Evolutionary conservation across 176 grass and related monocot genomes (phyloP), one percentile per base, ranked within the genome.

Genomic region (Tillandsia leiboldiana): DNA sequence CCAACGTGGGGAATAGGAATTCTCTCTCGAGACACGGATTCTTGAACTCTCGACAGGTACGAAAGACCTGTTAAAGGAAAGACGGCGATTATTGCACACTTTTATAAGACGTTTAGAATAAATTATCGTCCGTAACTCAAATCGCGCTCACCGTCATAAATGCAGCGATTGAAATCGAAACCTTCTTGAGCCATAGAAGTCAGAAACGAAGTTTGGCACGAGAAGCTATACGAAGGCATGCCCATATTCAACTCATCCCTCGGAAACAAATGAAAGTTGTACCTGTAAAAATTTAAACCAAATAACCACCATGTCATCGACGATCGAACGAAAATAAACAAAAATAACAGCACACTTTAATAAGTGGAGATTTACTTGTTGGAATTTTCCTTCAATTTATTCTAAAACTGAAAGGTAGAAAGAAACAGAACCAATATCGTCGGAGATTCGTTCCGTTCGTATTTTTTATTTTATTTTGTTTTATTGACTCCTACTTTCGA

Each of bases 191-290:
- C 93, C 81, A 97, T 80, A 72, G 77, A 85, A 79, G 79, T 73
- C 48, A 97, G 83, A 84, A 84, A 85, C 63, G 86, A 97, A 69
- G 86, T 73, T 49, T 97, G 89, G 83, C 93, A 97, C 11, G 93
- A 87, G 77, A 97, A 97, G 74, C 77, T 92, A 72, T 92, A 92
- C 49, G 93, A 87, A 74, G 92, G 92, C 81, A 89, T 86, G 74
- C 86, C 83, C 51, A 84, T 27, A 48, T 79, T 83, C 63, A 90
- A 74, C 67, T 87, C 86, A 74, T 97, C 89, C 63, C 93, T 82
- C 67, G 93, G 93, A 74, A 97, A 97, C 57, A 97, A 81, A 75
- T 97, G 89, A 72, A 97, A 97, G 65, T 97, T 97, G 78, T 92
- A 92, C 79, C 93, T 97, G 82, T 65, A 76, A 28, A 72, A 20